Percentiles rank a stretch among this genome's conserved stretches.
phyloP scores from a whole-genome alignment of 139 green algal genomes.

The Nannochloris sp. region DNA sequence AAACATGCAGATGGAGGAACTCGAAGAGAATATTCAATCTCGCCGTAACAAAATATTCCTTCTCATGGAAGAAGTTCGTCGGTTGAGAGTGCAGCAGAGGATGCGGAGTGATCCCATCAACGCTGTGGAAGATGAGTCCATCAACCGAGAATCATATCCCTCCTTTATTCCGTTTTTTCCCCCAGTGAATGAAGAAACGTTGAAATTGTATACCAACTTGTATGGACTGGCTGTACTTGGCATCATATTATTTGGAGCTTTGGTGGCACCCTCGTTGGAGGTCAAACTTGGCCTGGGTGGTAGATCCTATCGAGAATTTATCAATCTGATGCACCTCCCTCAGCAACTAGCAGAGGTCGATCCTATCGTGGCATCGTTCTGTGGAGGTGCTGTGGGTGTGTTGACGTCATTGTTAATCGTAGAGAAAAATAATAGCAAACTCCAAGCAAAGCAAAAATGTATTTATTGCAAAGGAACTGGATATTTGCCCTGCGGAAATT shows the following conservation, averaged over 20 bases:
- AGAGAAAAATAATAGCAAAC: constrained; percentile 88
- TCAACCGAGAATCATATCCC: constrained; percentile 45
- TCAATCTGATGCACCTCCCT: constrained; percentile 77
- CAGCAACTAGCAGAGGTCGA: constrained; percentile 87
- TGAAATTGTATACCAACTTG: constrained; percentile 75
- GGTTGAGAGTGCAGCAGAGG: constrained; percentile 87
- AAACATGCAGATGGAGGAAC: constrained; percentile 67
- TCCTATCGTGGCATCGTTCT: constrained; percentile 97
- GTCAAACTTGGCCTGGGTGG: constrained; percentile 86
- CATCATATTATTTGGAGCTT: constrained; percentile 88
- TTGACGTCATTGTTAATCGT: constrained; percentile 90
- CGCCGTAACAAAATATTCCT: constrained; percentile 88
- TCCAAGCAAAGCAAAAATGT: constrained; percentile 61
- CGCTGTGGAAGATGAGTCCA: not conserved
- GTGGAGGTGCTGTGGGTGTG: constrained; percentile 88
- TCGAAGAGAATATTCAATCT: constrained; percentile 60
- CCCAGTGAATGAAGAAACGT: constrained; percentile 65
- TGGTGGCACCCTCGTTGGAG: constrained; percentile 86
- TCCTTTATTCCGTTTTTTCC: constrained; percentile 83
- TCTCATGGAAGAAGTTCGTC: constrained; percentile 93
- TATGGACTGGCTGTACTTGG: constrained; percentile 54
- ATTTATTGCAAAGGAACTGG: constrained; percentile 68
- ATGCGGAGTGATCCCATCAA: constrained; percentile 54
- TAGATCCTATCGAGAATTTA: constrained; percentile 87
- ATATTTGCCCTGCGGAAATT: constrained; percentile 88